Percentiles rank a stretch among this genome's conserved stretches.
These are phyloP conservation scores for Chlamydomonas reinhardtii DNA, from an alignment of 163 green algal genomes.

Conservation along the genomic window DNA sequence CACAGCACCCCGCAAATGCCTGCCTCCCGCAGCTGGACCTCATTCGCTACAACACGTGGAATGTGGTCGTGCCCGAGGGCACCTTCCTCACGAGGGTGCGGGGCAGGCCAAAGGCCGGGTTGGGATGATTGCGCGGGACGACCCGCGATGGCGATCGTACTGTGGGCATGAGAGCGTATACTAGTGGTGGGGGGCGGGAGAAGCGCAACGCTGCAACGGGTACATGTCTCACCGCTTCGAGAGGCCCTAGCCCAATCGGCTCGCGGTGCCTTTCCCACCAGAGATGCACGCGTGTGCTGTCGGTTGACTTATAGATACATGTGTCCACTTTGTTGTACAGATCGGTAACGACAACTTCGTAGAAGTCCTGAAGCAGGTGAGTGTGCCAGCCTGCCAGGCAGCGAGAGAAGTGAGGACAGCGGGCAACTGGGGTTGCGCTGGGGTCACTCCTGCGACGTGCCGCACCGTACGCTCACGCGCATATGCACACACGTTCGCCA, in stretches of 20 bases:
- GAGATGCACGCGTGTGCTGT: no score
- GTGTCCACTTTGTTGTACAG: constrained; percentile 23
- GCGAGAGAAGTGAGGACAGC: not conserved
- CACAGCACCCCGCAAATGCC: no score
- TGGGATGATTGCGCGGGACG: not conserved
- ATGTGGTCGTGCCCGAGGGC: constrained; percentile 93
- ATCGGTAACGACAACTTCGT: constrained; percentile 85
- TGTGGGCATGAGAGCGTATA: no score
- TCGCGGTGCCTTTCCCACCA: no score
- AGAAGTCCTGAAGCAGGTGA: constrained; percentile 57
- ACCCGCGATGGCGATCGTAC: no score
- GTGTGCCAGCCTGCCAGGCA: not conserved
- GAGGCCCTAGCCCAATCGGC: no score
- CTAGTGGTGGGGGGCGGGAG: no score
- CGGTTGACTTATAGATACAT: no score
- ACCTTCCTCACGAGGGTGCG: constrained; percentile 81
- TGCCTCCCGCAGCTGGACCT: constrained; percentile 82
- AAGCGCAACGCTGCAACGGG: no score
- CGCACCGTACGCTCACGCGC: no score
- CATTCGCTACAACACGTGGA: constrained; percentile 92
- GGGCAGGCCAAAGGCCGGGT: not conserved
- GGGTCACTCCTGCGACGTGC: no score
- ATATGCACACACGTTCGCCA: not conserved
- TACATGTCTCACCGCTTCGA: no score
- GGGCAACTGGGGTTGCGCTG: not conserved